Conservation (phyloP, 2,329 filamentous ascomycete species). For the Fusarium haematococcum region DNA sequence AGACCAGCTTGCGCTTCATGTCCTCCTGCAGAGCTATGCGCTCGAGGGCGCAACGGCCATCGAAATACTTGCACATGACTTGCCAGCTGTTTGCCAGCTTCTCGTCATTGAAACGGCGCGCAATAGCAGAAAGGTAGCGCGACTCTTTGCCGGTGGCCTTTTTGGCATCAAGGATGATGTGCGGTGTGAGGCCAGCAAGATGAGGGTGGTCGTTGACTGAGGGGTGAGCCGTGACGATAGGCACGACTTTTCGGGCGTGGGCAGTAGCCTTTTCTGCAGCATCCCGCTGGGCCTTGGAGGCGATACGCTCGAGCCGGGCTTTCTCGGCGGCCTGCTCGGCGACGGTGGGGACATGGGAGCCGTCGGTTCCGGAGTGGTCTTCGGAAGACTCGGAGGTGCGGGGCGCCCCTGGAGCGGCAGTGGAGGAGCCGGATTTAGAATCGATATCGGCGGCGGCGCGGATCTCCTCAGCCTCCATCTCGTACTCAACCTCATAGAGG, state of each 20-base stretch:
- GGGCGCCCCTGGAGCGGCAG: slow-evolving; percentile 22
- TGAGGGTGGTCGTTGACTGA: slow-evolving; percentile 68
- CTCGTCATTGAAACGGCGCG: slow-evolving; percentile 63
- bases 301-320: slow-evolving; percentile 70
- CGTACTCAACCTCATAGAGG: slow-evolving; percentile 81
- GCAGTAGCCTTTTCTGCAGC: slow-evolving; percentile 68
- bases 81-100: slow-evolving; percentile 77
- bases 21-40: slow-evolving; percentile 87
- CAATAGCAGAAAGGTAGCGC: slow-evolving; percentile 74
- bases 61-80: slow-evolving; percentile 84
- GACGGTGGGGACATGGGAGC: slow-evolving; percentile 52
- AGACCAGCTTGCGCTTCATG: slow-evolving; percentile 86
- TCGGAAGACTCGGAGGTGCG: slow-evolving; percentile 44
- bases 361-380: slow-evolving; percentile 37
- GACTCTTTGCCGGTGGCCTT: slow-evolving; percentile 83
- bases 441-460: slow-evolving; percentile 50
- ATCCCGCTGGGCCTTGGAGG: slow-evolving; percentile 65
- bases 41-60: slow-evolving; percentile 86
- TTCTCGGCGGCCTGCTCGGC: slow-evolving; percentile 69
- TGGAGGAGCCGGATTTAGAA: slow-evolving; percentile 35
- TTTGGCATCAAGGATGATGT: slow-evolving; percentile 82
- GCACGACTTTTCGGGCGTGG: slow-evolving; percentile 63
- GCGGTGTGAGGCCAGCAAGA: slow-evolving; percentile 68
- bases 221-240: slow-evolving; percentile 64
- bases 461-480: slow-evolving; percentile 75